Conservation (phyloP, 176 grass and related monocot species). For the Urochloa ruziziensis region DNA sequence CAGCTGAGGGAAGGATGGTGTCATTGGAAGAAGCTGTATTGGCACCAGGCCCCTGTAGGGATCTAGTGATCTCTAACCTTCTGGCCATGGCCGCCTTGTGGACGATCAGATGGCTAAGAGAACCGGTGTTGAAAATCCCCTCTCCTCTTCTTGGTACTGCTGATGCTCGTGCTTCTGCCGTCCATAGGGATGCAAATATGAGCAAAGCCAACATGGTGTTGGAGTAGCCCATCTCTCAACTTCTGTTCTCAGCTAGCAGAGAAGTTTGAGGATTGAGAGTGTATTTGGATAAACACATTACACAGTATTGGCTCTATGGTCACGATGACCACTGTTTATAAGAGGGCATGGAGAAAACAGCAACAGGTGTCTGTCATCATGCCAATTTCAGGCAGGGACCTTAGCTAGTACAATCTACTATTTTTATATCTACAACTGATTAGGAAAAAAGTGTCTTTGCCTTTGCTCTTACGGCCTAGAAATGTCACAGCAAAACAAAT, state of each 20-base stretch:
- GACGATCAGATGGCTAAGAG: not conserved
- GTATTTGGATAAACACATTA: not conserved
- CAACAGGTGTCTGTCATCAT: not conserved
- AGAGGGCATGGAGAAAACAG: no score
- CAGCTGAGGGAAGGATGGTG: not conserved
- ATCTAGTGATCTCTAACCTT: not conserved
- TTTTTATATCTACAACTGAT: no score
- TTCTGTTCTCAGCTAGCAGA: not conserved
- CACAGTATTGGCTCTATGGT: not conserved
- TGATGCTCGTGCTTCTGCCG: not conserved
- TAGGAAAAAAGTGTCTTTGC: no score
- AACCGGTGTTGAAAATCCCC: no score
- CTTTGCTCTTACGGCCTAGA: no score
- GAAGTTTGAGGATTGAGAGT: not conserved
- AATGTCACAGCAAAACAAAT: no score
- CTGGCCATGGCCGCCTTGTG: not conserved
- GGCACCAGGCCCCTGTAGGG: not conserved
- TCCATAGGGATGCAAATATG: not conserved
- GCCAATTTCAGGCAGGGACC: no score
- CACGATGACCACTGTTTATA: not conserved
- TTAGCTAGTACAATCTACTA: no score
- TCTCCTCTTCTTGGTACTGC: not conserved
- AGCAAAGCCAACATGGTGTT: not conserved
- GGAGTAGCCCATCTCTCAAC: not conserved
- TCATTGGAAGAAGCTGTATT: not conserved